Percentiles rank a stretch among this genome's conserved stretches.
Conservation (phyloP, 768 basidiomycete species). For the Mycena latifolia region DNA sequence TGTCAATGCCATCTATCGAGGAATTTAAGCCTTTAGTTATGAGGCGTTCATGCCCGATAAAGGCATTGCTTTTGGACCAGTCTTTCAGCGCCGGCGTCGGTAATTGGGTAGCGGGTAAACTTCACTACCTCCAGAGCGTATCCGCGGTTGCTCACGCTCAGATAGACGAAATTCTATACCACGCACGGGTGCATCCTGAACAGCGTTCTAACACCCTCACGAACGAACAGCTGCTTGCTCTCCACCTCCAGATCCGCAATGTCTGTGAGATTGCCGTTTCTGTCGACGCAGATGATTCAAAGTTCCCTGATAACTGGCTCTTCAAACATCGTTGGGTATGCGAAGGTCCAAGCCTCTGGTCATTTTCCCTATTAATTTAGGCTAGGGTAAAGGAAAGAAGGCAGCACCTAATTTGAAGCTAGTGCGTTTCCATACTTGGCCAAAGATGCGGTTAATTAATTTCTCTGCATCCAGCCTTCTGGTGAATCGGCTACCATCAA, state of each 20-base stretch:
- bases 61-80: conserved; percentile 83
- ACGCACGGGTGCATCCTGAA: conserved; percentile 80
- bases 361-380: conserved; percentile 32
- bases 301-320: conserved; percentile 77
- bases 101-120: conserved; percentile 83
- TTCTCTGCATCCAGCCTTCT: conserved; percentile 61
- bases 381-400: conserved; percentile 72
- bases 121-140: conserved; percentile 26
- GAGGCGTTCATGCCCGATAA: conserved; percentile 75
- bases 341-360: background rate
- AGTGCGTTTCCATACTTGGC: conserved; percentile 45
- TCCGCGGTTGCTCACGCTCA: background rate
- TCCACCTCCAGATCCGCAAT: conserved; percentile 66
- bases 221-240: conserved; percentile 57
- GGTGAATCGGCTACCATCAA: conserved; percentile 79
- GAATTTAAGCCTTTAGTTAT: conserved; percentile 62
- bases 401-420: conserved; percentile 59
- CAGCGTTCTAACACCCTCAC: conserved; percentile 70
- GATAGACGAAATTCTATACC: conserved; percentile 80
- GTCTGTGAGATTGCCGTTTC: conserved; percentile 74
- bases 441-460: conserved; percentile 15
- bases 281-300: conserved; percentile 75
- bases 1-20: conserved; percentile 70
- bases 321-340: conserved; percentile 78
- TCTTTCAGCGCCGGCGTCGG: conserved; percentile 86